Conservation (phyloP, 1,284 basidiomycete species). For the Leccinum subfulvum region DNA sequence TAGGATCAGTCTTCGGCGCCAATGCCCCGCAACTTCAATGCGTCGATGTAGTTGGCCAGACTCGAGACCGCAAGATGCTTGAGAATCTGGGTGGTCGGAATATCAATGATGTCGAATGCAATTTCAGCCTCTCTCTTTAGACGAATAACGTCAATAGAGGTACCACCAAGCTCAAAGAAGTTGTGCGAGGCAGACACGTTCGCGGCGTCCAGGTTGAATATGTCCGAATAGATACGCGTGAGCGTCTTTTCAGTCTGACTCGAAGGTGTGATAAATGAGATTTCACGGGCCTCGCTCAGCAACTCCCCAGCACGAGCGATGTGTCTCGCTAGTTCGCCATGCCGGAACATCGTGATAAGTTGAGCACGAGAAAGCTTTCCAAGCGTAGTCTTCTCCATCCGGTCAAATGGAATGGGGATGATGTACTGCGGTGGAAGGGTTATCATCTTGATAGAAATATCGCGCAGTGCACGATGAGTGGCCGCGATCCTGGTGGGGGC, state of each 20-base stretch:
- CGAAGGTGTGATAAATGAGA: constrained; percentile 15
- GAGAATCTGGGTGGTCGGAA: constrained; percentile 40
- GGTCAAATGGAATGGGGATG: constrained; percentile 20
- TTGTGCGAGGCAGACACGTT: constrained; percentile 27
- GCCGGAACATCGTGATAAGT: constrained; percentile 17
- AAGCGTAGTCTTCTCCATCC: constrained; percentile 30
- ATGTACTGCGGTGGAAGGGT: constrained; percentile 27
- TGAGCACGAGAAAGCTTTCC: constrained; percentile 26
- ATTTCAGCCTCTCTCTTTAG: constrained; percentile 34
- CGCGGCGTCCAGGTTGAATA: constrained; percentile 19
- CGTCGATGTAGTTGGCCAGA: constrained; percentile 28
- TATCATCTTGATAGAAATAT: constrained; percentile 26
- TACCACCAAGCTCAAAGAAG: constrained; percentile 30
- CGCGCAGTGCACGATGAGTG: constrained; percentile 20
- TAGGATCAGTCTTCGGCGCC: constrained; percentile 24
- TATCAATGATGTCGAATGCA: constrained; percentile 33
- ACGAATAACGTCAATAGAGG: constrained; percentile 29
- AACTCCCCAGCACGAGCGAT: constrained; percentile 23
- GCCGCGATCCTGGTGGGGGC: constrained; percentile 15
- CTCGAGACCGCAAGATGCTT: constrained; percentile 35
- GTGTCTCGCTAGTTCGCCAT: constrained; percentile 25
- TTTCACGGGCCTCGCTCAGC: constrained; percentile 15
- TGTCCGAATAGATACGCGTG: constrained; percentile 24
- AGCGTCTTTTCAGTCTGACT: constrained; percentile 20
- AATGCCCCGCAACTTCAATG: constrained; percentile 13